Evolutionary conservation across 1,284 basidiomycete genomes (phyloP), one percentile per base, ranked within the genome.

Genomic region (Naganishia sp.): DNA sequence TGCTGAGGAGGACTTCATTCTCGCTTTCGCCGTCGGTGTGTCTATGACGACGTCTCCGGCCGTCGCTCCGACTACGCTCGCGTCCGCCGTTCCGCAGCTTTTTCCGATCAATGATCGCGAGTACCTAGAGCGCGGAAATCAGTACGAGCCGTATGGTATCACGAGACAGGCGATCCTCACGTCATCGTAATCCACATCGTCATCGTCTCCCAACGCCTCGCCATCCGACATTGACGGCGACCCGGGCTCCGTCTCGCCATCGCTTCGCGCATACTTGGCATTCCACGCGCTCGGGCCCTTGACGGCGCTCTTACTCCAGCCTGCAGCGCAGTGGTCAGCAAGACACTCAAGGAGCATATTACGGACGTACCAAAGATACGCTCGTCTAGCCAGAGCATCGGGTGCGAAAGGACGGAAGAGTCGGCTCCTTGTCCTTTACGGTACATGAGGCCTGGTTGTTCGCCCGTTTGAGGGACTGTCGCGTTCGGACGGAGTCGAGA

Each of bases 401-500:
- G 78, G 64, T 79, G 78, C 10, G 78, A 78, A 28, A 80, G 73
- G 39, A 80, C 77, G 28, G 71, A 75, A 28, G 72, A 75, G 61
- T 77, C 78, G 52, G 71, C 74, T 31, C 69, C 70, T 48, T 71
- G 71, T 3, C 70, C 71, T 65, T 75, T 75, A 7, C 74, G 73
- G 31, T 48, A 66, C 53, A 75, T 71, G 68, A 75, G 70, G 21
- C 75, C 75, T 23, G 72, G 73, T 16, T 48, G 68, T 66, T 56
- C 70, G 64, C 74, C 75, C 4, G 90, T 89, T 31, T 91, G 90
- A 3, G 87, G 90, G 64, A 87, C 88, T 2, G 91, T 85, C 18
- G 90, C 89, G 15, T 92, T 90, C 2, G 90, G 87, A 31, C 94
- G 80, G 69, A 95, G 91, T 16, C 92, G 87, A 74, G 86, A 86